Percentiles rank a stretch among this genome's conserved stretches.
phyloP scores from a whole-genome alignment of 495 filamentous ascomycete species.

The Annulohypoxylon bovei region DNA sequence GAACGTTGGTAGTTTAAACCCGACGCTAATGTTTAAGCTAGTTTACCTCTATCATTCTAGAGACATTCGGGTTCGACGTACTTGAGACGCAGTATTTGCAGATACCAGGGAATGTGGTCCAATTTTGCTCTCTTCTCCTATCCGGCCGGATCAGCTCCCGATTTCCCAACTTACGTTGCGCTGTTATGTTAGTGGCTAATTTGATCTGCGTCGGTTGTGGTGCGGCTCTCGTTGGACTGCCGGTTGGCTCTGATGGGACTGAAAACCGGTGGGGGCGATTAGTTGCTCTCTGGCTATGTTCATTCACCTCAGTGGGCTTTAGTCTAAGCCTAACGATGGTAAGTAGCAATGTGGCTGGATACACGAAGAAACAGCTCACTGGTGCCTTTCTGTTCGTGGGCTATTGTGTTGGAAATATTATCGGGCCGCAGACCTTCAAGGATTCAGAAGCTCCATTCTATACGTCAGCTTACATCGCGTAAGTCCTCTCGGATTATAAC shows the following conservation, averaged over 20 bases:
- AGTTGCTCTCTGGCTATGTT: constrained; percentile 58
- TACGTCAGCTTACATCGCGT: constrained; percentile 65
- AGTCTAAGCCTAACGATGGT: constrained; percentile 54
- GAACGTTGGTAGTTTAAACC: neutral
- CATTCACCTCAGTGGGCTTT: constrained; percentile 55
- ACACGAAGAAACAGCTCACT: constrained; percentile 66
- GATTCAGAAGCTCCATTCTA: constrained; percentile 62
- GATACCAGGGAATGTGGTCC: constrained; percentile 55
- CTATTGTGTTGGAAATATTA: constrained; percentile 68
- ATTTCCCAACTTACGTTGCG: constrained; percentile 53
- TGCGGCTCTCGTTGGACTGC: constrained; percentile 47
- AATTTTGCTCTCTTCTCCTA: constrained; percentile 51
- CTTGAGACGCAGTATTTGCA: constrained; percentile 66
- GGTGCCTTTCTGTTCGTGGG: constrained; percentile 61
- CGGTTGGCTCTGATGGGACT: constrained; percentile 47
- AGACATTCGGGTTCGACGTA: constrained; percentile 64
- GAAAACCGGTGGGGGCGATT: constrained; percentile 64
- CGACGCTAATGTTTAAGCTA: constrained; percentile 15
- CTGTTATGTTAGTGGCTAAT: constrained; percentile 53
- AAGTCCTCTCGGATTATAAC: constrained; percentile 9
- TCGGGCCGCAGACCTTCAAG: constrained; percentile 65
- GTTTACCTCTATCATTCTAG: constrained; percentile 59
- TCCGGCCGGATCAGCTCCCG: constrained; percentile 52
- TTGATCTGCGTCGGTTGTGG: constrained; percentile 52
- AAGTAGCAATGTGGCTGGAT: constrained; percentile 62